These are phyloP conservation scores for Eucalyptus lansdowneana DNA, from an alignment of 345 rosid genomes.

Conservation along the genomic window DNA sequence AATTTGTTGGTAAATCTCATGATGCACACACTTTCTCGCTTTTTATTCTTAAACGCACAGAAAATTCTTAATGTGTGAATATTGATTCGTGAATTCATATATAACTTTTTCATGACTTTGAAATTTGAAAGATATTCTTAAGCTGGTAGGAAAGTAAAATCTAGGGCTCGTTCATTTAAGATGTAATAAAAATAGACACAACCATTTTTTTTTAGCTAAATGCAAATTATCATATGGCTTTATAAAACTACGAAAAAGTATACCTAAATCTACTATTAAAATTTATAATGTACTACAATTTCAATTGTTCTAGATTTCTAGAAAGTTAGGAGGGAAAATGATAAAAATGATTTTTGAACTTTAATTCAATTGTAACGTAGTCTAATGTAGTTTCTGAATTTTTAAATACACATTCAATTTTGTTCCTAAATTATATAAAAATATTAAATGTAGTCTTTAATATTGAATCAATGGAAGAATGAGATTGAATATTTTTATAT, in stretches of 20 bases:
- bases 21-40: background rate
- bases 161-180: background rate
- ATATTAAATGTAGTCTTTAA: too few relatives aligned
- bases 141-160: background rate
- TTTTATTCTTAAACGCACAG: background rate
- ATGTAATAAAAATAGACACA: background rate
- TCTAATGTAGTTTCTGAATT: too few relatives aligned
- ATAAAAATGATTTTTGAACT: background rate
- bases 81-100: background rate
- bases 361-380: too few relatives aligned
- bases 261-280: background rate
- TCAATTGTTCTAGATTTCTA: background rate
- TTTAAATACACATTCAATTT: accelerated
- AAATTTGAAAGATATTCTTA: background rate
- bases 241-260: background rate
- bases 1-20: background rate
- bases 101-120: background rate
- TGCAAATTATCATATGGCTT: background rate
- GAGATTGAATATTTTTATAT: accelerated
- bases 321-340: background rate
- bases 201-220: background rate
- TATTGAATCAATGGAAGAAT: accelerated
- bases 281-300: background rate
- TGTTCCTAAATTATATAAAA: accelerated
- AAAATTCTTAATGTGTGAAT: background rate